phyloP scores from a whole-genome alignment of 2,329 filamentous ascomycete species.

The Alternaria burnsii region DNA sequence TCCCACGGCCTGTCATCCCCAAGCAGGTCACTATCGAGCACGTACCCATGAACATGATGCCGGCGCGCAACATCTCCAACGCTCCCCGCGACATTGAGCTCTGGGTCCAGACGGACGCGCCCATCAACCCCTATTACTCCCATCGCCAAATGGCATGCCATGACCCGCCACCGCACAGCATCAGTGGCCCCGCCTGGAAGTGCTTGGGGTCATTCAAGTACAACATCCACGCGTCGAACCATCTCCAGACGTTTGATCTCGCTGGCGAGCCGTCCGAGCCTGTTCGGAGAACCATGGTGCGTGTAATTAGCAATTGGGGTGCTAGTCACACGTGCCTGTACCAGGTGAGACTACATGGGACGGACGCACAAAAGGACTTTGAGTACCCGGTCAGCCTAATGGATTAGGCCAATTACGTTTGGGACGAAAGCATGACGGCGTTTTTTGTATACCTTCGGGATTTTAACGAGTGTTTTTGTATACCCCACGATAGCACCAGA shows the following conservation, averaged over 20 bases:
- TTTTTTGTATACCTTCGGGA: conserved; percentile 10
- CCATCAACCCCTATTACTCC: conserved; percentile 29
- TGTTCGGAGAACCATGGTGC: conserved; percentile 49
- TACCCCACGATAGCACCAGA: conserved; percentile 17
- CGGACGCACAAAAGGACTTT: conserved; percentile 30
- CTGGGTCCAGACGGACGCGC: conserved; percentile 52
- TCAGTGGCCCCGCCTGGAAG: conserved; percentile 37
- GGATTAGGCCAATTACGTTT: conserved; percentile 20
- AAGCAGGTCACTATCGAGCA: conserved; percentile 57
- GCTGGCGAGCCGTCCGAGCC: conserved; percentile 38
- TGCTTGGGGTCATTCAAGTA: conserved; percentile 55
- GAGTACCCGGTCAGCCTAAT: conserved; percentile 30
- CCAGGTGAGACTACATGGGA: conserved; percentile 55
- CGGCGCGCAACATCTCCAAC: conserved; percentile 46
- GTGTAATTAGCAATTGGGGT: conserved; percentile 56
- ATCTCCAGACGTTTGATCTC: conserved; percentile 54
- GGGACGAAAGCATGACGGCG: conserved; percentile 13
- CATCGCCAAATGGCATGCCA: conserved; percentile 24
- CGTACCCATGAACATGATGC: conserved; percentile 51
- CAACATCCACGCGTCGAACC: conserved; percentile 52
- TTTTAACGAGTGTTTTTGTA: conserved; percentile 13
- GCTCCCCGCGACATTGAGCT: conserved; percentile 57
- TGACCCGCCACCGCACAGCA: conserved; percentile 19
- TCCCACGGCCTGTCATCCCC: conserved; percentile 50
- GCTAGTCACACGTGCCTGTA: conserved; percentile 58